Percentiles rank a stretch among this genome's conserved stretches.
Conservation (phyloP, 495 filamentous ascomycete species). For the Cercophora sp. region DNA sequence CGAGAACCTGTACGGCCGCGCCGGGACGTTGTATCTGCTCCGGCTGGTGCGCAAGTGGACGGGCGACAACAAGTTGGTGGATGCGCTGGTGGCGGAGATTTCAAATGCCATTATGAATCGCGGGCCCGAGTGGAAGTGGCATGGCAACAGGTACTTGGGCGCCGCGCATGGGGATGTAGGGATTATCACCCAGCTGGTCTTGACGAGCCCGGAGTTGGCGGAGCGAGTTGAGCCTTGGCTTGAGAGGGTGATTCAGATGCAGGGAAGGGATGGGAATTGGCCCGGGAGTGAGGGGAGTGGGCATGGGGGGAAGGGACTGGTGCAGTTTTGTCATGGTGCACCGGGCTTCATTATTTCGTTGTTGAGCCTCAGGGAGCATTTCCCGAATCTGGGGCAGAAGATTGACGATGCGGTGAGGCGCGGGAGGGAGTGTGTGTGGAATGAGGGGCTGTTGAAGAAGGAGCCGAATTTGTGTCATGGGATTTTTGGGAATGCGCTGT, state of each 20-base stretch:
- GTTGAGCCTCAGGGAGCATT: constrained; percentile 43
- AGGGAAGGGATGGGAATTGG: constrained; percentile 44
- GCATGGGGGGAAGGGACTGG: constrained; percentile 35
- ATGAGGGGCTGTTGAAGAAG: constrained; percentile 55
- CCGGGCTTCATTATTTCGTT: constrained; percentile 58
- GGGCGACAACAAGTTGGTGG: constrained; percentile 25
- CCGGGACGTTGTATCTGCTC: constrained; percentile 59
- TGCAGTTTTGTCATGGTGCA: constrained; percentile 66
- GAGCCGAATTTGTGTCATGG: constrained; percentile 64
- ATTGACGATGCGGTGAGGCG: constrained; percentile 46
- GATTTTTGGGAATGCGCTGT: constrained; percentile 58
- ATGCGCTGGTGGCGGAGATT: constrained; percentile 32
- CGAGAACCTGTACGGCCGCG: constrained; percentile 59
- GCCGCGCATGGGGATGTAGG: constrained; percentile 60
- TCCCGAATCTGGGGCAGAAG: constrained; percentile 39
- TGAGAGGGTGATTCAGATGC: constrained; percentile 39
- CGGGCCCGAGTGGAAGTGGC: constrained; percentile 53
- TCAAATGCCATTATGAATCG: constrained; percentile 31
- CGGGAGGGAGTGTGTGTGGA: constrained; percentile 46
- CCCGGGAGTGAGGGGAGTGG: constrained; percentile 23
- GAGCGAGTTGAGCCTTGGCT: constrained; percentile 41
- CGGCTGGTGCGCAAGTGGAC: constrained; percentile 37
- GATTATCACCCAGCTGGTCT: constrained; percentile 59
- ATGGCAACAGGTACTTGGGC: constrained; percentile 55
- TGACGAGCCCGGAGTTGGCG: constrained; percentile 37